Percentiles rank a stretch among this genome's conserved stretches.
Evolutionary conservation across 78 protist species (phyloP).

Genomic region (Emiliania huxleyi): DNA sequence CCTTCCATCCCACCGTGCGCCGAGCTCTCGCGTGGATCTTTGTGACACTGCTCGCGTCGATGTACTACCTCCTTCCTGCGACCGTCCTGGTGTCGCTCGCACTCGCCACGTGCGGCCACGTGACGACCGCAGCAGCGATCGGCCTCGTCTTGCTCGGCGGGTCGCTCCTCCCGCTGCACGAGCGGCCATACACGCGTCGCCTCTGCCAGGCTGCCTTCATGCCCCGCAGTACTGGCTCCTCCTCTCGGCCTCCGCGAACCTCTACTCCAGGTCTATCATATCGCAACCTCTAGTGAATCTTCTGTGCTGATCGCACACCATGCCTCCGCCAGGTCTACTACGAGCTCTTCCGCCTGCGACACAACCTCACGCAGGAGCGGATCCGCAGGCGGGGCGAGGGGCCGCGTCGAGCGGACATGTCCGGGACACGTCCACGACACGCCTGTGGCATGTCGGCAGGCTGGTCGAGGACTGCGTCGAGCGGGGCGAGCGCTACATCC

Average conservation of each 20-base stretch:
- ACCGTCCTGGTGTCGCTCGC: neutral
- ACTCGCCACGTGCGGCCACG: neutral
- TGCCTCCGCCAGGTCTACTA: neutral
- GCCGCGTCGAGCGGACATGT: too few species aligned
- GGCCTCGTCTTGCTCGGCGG: neutral
- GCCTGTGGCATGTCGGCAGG: neutral
- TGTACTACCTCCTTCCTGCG: neutral
- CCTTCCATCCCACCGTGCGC: neutral
- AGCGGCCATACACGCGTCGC: too few species aligned
- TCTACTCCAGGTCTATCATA: too few species aligned
- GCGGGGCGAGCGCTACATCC: neutral
- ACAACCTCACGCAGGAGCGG: neutral
- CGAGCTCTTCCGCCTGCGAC: neutral
- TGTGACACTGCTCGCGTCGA: neutral
- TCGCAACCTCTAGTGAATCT: too few species aligned
- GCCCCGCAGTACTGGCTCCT: too few species aligned
- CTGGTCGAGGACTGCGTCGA: neutral
- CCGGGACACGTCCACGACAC: too few species aligned
- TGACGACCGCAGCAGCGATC: neutral
- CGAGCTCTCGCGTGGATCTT: neutral
- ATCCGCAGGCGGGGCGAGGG: neutral
- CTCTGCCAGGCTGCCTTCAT: too few species aligned
- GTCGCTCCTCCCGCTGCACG: neutral
- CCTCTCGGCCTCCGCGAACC: too few species aligned
- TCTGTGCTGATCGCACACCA: too few species aligned